Conservation (phyloP, 1,139 yeast species). For the Kodamaea sp. region DNA sequence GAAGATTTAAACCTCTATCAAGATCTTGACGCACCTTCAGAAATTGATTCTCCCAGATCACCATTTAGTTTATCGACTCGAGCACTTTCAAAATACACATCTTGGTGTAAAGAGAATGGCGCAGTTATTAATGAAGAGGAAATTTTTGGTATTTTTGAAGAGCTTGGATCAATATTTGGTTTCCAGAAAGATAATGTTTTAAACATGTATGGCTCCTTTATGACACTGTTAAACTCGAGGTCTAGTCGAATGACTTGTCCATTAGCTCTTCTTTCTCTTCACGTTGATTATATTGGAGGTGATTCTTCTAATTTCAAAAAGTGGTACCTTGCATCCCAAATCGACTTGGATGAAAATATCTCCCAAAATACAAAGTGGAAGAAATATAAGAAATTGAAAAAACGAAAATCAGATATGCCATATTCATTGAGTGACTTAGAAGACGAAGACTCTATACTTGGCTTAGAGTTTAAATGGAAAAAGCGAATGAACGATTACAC, state of each 20-base stretch:
- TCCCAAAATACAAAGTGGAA: background rate
- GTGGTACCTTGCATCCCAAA: conserved; percentile 40
- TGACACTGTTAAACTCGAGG: conserved; percentile 40
- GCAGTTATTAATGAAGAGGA: conserved; percentile 20
- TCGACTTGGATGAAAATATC: conserved; percentile 5
- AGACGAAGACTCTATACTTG: conserved; percentile 16
- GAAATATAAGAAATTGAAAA: background rate
- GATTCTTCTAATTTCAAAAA: conserved; percentile 36
- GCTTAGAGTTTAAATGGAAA: conserved; percentile 23
- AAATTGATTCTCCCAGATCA: no score
- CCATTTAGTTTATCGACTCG: no score
- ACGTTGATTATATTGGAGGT: conserved; percentile 44
- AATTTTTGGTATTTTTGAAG: conserved; percentile 21
- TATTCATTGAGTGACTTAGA: conserved; percentile 15
- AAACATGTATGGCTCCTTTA: conserved; percentile 38
- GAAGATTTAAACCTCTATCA: no score
- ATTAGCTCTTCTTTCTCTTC: conserved; percentile 34
- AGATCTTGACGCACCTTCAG: no score
- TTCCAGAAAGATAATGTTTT: conserved; percentile 35
- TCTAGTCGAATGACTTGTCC: conserved; percentile 37
- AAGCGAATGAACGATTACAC: conserved; percentile 17
- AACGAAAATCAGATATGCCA: conserved; percentile 2
- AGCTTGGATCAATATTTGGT: conserved; percentile 24
- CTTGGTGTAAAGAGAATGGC: conserved; percentile 38
- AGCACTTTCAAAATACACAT: conserved; percentile 15